Conservation (phyloP, 768 basidiomycete species). For the Amanita muscaria region DNA sequence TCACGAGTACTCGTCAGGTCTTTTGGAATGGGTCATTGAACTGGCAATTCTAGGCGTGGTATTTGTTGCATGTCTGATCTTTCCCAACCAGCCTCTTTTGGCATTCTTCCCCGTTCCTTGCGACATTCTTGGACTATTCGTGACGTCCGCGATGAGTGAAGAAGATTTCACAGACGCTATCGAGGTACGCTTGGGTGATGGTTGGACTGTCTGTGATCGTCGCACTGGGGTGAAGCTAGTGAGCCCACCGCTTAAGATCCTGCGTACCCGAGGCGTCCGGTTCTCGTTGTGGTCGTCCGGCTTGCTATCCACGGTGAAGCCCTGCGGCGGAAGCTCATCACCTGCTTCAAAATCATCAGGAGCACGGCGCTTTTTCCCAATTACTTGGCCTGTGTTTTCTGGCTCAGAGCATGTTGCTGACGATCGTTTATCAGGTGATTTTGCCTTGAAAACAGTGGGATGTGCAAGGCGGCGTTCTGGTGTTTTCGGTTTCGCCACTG, state of each 20-base stretch:
- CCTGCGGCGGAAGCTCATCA: conserved; percentile 52
- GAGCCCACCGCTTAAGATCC: conserved; percentile 46
- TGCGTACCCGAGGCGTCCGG: conserved; percentile 54
- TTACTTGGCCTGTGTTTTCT: conserved; percentile 12
- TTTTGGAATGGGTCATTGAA: background rate
- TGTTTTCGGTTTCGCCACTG: conserved; percentile 39
- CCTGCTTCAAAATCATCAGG: conserved; percentile 69
- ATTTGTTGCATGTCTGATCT: conserved; percentile 42
- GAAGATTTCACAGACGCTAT: conserved; percentile 24
- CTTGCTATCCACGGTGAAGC: conserved; percentile 48
- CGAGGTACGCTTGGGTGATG: conserved; percentile 43
- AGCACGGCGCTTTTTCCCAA: conserved; percentile 64
- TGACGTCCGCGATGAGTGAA: conserved; percentile 46
- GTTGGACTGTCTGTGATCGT: conserved; percentile 28
- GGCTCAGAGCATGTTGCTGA: conserved; percentile 25
- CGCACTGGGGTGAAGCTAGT: conserved; percentile 70
- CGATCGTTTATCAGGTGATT: conserved; percentile 37
- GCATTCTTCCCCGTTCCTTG: conserved; percentile 28
- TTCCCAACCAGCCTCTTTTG: conserved; percentile 66
- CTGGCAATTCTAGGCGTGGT: conserved; percentile 14
- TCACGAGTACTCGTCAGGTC: conserved; percentile 11
- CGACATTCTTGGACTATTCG: conserved; percentile 49
- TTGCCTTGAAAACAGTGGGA: conserved; percentile 40
- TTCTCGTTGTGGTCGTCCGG: conserved; percentile 31
- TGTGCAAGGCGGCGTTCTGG: conserved; percentile 36